phyloP scores from a whole-genome alignment of 164 flowering plant genomes.

The Euptelea pleiosperma region DNA sequence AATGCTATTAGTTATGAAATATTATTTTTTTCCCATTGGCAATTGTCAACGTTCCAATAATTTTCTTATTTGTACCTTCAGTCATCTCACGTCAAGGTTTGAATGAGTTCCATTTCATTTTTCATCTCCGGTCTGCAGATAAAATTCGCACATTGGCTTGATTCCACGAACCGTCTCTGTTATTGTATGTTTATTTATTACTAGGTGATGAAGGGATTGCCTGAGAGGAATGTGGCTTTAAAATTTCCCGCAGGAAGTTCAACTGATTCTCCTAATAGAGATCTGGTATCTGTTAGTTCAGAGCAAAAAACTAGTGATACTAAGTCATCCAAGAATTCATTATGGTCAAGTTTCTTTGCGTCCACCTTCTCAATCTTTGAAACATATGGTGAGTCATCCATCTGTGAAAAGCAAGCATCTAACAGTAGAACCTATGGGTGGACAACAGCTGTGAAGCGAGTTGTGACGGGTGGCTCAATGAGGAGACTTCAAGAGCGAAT shows the following conservation, averaged over 20 bases:
- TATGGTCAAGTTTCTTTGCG: conserved; percentile 52
- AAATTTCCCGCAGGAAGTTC: conserved; percentile 29
- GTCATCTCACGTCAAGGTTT: too few species aligned
- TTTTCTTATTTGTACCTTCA: too few species aligned
- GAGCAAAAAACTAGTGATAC: conserved; percentile 29
- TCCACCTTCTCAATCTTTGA: conserved; percentile 59
- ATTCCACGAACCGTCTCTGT: conserved; percentile 7
- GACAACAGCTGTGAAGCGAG: conserved; percentile 56
- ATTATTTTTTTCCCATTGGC: too few species aligned
- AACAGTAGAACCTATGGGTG: conserved; percentile 46
- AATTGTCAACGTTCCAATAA: too few species aligned
- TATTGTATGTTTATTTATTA: conserved; percentile 18
- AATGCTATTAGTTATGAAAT: too few species aligned
- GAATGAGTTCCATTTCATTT: conserved; percentile 4
- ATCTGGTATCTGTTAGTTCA: conserved; percentile 19
- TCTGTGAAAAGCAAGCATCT: conserved; percentile 29
- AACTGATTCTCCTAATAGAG: conserved; percentile 26
- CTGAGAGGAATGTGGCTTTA: conserved; percentile 34
- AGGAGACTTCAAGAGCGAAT: conserved; percentile 76
- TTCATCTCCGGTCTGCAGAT: not conserved
- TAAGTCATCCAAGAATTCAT: conserved; percentile 33
- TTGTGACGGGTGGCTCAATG: conserved; percentile 63
- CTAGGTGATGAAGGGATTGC: conserved; percentile 61
- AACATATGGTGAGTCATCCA: conserved; percentile 27
- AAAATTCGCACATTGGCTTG: not conserved